Evolutionary conservation across 2,329 filamentous ascomycete species (phyloP), one percentile per base, ranked within the genome.

Genomic region (Penicillium sp.): DNA sequence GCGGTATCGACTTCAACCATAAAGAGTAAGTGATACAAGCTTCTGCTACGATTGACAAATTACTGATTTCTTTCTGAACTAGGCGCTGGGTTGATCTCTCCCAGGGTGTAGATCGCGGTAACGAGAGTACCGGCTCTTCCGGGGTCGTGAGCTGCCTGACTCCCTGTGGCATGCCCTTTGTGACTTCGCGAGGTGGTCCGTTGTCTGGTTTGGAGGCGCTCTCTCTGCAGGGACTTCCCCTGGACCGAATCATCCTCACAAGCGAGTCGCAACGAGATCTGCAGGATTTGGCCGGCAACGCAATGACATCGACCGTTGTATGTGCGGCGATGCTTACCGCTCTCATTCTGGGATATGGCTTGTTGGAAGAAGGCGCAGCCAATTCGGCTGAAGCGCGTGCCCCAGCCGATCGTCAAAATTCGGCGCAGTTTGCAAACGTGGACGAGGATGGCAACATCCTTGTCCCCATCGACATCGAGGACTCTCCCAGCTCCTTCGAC

Each of bases 281-380:
- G 2, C 85, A 88, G 62, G 86, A 92, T 63, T 77, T 94, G 2
- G 89, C 89, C 1, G 90, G 90, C 0, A 94, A 95, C 71, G 90
- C 90, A 0, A 94, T 94, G 90, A 87, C 84, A 0, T 86, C 86
- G 0, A 89, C 90, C 0, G 88, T 92, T 0, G 85, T 92, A 10
- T 88, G 87, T 2, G 80, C 84, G 1, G 83, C 84, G 0, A 81
- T 90, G 1, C 67, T 91, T 1, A 78, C 85, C 1, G 82, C 85
- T 0, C 72, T 93, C 1, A 81, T 86, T 39, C 69, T 73, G 25
- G 73, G 63, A 57, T 67, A 70, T 50, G 66, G 65, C 50, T 64
- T 72, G n/a, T 63, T 78, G 5, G 55, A 69, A n/a, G 57, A 60
- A 28, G 71, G 66, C 0, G 39, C 61, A n/a, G 17, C 17, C n/a